Conservation (phyloP, 148 eudicot species). For the Nepenthes mirabilis region DNA sequence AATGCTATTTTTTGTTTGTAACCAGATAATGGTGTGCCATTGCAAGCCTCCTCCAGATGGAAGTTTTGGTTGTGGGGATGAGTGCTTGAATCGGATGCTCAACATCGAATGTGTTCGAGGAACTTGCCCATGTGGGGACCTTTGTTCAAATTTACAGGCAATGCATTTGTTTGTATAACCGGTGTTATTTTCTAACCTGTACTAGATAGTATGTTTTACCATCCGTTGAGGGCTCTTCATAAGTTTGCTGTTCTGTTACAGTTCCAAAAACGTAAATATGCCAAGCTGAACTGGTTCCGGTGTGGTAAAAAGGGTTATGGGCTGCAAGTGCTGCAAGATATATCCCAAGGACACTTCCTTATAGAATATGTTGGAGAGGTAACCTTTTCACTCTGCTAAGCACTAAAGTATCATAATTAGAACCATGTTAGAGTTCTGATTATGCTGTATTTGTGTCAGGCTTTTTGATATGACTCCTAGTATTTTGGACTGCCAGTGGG, state of each 20-base stretch:
- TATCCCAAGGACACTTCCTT: slow-evolving; percentile 69
- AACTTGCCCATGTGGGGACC: slow-evolving; percentile 92
- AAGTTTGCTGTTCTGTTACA: slow-evolving; percentile 14
- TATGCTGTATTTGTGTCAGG: too few relatives aligned
- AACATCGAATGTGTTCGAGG: slow-evolving; percentile 88
- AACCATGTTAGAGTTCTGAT: too few relatives aligned
- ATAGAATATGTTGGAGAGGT: slow-evolving; percentile 99
- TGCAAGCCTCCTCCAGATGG: slow-evolving; percentile 76
- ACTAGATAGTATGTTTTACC: background rate
- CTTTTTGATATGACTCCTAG: too few relatives aligned
- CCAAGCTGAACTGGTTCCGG: slow-evolving; percentile 52
- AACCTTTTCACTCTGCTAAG: slow-evolving; percentile 7
- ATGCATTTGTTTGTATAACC: slow-evolving; percentile 2
- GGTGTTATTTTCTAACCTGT: background rate
- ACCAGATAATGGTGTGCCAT: slow-evolving; percentile 91
- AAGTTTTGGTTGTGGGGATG: slow-evolving; percentile 73
- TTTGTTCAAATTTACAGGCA: slow-evolving; percentile 93
- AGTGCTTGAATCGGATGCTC: slow-evolving; percentile 89
- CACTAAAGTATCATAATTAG: too few relatives aligned
- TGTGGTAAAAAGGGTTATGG: slow-evolving; percentile 94
- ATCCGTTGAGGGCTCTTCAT: background rate
- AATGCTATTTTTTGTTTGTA: slow-evolving; percentile 2
- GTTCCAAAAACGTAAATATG: slow-evolving; percentile 85
- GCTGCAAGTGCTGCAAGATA: slow-evolving; percentile 62
- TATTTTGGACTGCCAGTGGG: too few relatives aligned